Evolutionary conservation across 805 yeast species (phyloP).

Genomic region (Yarrowia keelungensis): DNA sequence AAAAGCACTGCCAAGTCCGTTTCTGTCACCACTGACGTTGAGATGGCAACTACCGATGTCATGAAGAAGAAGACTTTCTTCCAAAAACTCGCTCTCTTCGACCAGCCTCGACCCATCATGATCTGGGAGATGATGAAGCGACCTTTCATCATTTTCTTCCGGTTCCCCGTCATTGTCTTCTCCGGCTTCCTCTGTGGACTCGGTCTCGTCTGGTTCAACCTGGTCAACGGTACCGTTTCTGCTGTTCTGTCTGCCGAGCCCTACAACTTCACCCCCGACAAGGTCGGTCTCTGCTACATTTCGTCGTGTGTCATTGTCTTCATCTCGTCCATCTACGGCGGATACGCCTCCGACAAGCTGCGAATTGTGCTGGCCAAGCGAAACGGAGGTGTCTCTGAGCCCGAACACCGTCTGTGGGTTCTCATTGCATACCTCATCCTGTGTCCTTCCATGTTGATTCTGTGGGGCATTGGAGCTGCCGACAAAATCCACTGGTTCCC

Average conservation of each 20-base stretch:
- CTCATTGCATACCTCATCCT: slow-evolving; percentile 53
- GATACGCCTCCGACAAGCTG: slow-evolving; percentile 23
- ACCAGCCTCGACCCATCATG: slow-evolving; percentile 28
- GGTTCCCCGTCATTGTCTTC: slow-evolving; percentile 32
- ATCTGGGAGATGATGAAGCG: slow-evolving; percentile 26
- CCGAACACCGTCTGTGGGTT: slow-evolving; percentile 62
- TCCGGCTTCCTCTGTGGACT: slow-evolving; percentile 31
- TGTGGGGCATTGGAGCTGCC: slow-evolving; percentile 63
- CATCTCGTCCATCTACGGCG: slow-evolving; percentile 33
- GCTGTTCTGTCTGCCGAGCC: slow-evolving; percentile 37
- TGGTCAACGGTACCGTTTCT: slow-evolving; percentile 32
- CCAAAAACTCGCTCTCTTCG: slow-evolving; percentile 37
- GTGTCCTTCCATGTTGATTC: slow-evolving; percentile 56
- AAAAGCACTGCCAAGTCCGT: slow-evolving; percentile 11
- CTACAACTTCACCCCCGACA: slow-evolving; percentile 35
- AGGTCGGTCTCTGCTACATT: slow-evolving; percentile 36
- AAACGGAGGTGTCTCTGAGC: slow-evolving; percentile 55
- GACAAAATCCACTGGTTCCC: slow-evolving; percentile 58
- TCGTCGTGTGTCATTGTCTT: slow-evolving; percentile 23
- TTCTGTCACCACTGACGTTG: slow-evolving; percentile 7
- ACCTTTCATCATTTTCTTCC: slow-evolving; percentile 16
- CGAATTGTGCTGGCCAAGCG: slow-evolving; percentile 39
- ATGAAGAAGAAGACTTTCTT: slow-evolving; percentile 31
- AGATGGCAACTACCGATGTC: background rate
- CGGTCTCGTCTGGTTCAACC: slow-evolving; percentile 38